phyloP scores from a whole-genome alignment of 2,329 filamentous ascomycete species.

The Cordyceps pruinosa region DNA sequence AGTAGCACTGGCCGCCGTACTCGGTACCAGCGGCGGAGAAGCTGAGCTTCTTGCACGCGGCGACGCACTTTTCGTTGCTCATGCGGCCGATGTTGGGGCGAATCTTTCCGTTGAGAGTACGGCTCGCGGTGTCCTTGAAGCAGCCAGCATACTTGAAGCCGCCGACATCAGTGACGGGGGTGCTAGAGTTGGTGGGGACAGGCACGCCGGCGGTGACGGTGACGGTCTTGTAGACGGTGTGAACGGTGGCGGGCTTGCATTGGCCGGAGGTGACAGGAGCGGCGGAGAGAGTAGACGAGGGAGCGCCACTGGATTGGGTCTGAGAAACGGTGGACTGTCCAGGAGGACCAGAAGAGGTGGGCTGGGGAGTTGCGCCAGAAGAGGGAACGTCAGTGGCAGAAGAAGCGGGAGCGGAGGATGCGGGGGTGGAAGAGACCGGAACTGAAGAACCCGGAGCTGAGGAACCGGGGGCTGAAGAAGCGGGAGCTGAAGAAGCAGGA shows the following conservation, averaged over 20 bases:
- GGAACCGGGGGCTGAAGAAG: not conserved
- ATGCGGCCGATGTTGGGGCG: conserved; percentile 36
- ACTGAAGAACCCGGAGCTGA: not conserved
- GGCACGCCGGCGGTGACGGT: conserved; percentile 31
- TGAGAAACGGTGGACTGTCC: not conserved
- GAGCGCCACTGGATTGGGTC: not conserved
- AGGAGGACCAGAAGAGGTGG: not conserved
- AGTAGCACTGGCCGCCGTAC: conserved; percentile 48
- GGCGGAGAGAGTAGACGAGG: conserved; percentile 18
- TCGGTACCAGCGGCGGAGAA: conserved; percentile 44
- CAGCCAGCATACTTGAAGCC: conserved; percentile 37
- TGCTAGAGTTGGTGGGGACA: conserved; percentile 11
- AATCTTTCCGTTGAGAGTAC: conserved; percentile 33
- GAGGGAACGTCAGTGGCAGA: too few relatives aligned
- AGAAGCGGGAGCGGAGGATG: not conserved
- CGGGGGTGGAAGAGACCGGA: not conserved
- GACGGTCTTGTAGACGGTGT: conserved; percentile 39
- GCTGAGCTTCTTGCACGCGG: conserved; percentile 37
- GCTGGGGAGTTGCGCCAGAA: not conserved
- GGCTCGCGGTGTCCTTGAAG: conserved; percentile 31
- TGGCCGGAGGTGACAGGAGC: conserved; percentile 13
- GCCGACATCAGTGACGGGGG: conserved; percentile 12
- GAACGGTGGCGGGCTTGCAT: conserved; percentile 22
- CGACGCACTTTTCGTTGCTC: conserved; percentile 40
- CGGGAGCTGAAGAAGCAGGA: not conserved